Evolutionary conservation across 768 basidiomycete species (phyloP).

Genomic region (Panellus pusillus): DNA sequence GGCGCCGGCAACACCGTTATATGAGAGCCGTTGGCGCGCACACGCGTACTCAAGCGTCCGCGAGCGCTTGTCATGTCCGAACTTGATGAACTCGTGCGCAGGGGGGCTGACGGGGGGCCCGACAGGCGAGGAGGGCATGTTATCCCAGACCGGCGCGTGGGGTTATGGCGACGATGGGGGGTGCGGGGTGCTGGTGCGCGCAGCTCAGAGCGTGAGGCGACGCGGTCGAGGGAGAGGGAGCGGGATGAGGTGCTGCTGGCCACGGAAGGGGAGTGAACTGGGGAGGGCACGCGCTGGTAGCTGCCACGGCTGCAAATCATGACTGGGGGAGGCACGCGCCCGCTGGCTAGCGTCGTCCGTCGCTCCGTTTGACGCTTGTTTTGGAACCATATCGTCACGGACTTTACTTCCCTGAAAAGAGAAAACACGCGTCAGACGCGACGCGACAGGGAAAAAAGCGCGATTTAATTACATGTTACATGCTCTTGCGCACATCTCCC

Average conservation of each 20-base stretch:
- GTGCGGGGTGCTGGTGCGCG: conserved; percentile 41
- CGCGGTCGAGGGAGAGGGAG: conserved; percentile 54
- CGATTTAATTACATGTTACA: conserved; percentile 54
- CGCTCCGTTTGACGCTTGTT: conserved; percentile 76
- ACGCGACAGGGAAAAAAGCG: conserved; percentile 8
- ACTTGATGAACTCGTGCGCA: conserved; percentile 46
- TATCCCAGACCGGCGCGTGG: conserved; percentile 47
- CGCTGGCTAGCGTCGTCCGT: conserved; percentile 48
- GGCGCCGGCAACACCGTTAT: conserved; percentile 35
- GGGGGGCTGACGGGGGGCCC: conserved; percentile 54
- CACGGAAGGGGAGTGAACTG: conserved; percentile 26
- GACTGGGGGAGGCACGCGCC: conserved; percentile 26
- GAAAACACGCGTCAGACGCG: conserved; percentile 22
- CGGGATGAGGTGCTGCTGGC: conserved; percentile 29
- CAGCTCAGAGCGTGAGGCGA: conserved; percentile 57
- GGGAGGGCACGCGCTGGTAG: conserved; percentile 26
- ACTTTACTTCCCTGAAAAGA: conserved; percentile 58
- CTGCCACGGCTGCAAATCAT: conserved; percentile 32
- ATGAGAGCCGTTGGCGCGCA: conserved; percentile 54
- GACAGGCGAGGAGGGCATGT: conserved; percentile 66
- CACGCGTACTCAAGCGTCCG: conserved; percentile 77
- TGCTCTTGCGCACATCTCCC: conserved; percentile 59
- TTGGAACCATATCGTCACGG: conserved; percentile 83
- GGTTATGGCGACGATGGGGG: conserved; percentile 37
- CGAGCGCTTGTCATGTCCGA: conserved; percentile 45